Evolutionary conservation across 176 grass and related monocot species (phyloP).

Genomic region (Carex pumila): DNA sequence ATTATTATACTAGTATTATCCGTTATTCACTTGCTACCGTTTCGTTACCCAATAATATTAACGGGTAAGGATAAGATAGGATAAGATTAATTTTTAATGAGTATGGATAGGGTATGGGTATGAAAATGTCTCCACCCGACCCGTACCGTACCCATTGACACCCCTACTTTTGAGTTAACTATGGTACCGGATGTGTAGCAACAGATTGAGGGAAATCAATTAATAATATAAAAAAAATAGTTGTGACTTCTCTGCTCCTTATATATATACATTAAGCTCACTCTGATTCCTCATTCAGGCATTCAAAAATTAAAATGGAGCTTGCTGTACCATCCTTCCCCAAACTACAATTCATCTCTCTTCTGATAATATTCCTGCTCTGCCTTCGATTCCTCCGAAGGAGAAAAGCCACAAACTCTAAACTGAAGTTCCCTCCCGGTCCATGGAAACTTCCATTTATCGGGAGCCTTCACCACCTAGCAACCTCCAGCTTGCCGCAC

Average conservation of each 20-base stretch:
- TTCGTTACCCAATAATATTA: too few species aligned
- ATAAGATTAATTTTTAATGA: too few species aligned
- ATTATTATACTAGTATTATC: too few species aligned
- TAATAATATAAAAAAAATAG: not conserved
- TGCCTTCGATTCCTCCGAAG: not conserved
- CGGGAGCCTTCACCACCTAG: constrained; percentile 41
- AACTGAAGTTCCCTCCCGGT: constrained; percentile 21
- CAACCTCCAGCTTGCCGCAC: constrained; percentile 16
- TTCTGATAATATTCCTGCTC: constrained; percentile 2
- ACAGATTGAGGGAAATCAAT: too few species aligned
- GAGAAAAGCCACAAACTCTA: not conserved
- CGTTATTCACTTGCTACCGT: too few species aligned
- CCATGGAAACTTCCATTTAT: constrained; percentile 35
- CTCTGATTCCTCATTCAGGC: not conserved
- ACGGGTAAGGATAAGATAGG: too few species aligned
- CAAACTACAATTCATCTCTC: not conserved
- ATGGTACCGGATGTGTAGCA: too few species aligned
- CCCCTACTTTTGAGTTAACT: too few species aligned
- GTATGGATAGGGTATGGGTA: too few species aligned
- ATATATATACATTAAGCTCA: not conserved
- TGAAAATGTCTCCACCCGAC: too few species aligned
- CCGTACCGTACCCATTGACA: too few species aligned
- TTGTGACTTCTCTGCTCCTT: not conserved
- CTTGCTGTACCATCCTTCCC: not conserved
- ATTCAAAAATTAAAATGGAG: not conserved